Conservation (phyloP, 1,284 basidiomycete genomes). For the Apiotrichum gracile region DNA sequence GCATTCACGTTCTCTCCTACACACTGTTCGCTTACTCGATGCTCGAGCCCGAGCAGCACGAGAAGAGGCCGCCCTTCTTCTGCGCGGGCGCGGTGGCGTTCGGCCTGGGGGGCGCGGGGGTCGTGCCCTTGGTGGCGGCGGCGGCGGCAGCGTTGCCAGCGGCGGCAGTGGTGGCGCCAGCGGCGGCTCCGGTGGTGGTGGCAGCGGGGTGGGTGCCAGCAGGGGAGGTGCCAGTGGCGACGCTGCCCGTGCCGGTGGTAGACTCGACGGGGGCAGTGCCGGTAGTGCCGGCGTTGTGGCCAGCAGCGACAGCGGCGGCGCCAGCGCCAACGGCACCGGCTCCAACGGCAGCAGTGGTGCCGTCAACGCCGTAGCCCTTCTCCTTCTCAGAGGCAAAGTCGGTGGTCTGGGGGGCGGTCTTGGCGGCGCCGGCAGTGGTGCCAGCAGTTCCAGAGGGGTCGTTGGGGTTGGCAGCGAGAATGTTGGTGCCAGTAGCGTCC, state of each 20-base stretch:
- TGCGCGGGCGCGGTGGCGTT: constrained; percentile 3
- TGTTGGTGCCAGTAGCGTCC: not conserved
- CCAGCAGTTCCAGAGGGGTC: constrained; percentile 8
- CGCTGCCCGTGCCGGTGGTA: not conserved
- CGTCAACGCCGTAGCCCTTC: constrained; percentile 1
- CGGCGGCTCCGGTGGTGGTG: constrained; percentile 5
- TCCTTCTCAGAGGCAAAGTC: not conserved
- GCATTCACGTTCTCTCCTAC: not conserved
- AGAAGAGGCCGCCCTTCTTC: constrained; percentile 38
- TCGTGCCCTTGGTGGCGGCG: constrained; percentile 2
- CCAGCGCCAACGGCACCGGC: not conserved
- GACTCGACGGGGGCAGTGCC: not conserved
- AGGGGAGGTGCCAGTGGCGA: not conserved
- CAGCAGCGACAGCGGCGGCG: not conserved
- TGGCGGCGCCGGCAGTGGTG: constrained; percentile 3
- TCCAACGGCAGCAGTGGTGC: not conserved
- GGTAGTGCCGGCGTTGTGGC: not conserved
- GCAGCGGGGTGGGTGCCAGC: not conserved
- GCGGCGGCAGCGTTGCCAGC: constrained; percentile 4
- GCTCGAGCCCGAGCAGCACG: constrained; percentile 32
- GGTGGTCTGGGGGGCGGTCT: not conserved
- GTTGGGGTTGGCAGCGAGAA: not conserved
- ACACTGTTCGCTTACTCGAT: constrained; percentile 24
- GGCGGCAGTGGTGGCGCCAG: constrained; percentile 1
- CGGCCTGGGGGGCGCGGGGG: constrained; percentile 1